A percentile compares a stretch with the other conserved stretches of the same genome.
phyloP scores from a whole-genome alignment of 2,329 filamentous ascomycete species.

The Penicillium expansum region DNA sequence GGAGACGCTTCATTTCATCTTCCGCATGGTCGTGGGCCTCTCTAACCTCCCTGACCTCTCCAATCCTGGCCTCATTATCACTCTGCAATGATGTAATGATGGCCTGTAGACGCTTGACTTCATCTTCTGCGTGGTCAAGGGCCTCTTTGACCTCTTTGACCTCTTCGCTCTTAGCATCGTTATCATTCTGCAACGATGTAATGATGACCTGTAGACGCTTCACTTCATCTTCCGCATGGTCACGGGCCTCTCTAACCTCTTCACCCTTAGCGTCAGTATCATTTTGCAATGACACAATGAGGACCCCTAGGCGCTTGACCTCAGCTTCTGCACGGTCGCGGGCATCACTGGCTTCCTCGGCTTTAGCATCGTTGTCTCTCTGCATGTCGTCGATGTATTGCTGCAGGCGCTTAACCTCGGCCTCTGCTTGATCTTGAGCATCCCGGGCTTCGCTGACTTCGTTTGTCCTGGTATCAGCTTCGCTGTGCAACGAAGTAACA shows the following conservation, averaged over 20 bases:
- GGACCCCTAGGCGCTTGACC: conserved; percentile 13
- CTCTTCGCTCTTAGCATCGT: not conserved
- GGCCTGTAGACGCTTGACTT: not conserved
- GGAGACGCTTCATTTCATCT: conserved; percentile 12
- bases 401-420: conserved; percentile 29
- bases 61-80: not conserved
- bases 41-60: not conserved
- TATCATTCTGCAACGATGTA: not conserved
- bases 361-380: conserved; percentile 25
- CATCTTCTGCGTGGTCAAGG: not conserved
- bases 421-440: conserved; percentile 21
- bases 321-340: conserved; percentile 18
- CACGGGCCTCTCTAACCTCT: conserved; percentile 20
- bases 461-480: conserved; percentile 29
- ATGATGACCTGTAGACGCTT: conserved; percentile 25
- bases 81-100: not conserved
- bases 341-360: conserved; percentile 11
- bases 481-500: conserved; percentile 46
- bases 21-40: conserved; percentile 15
- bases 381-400: conserved; percentile 52
- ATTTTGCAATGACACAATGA: conserved; percentile 16
- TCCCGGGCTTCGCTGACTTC: conserved; percentile 24
- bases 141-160: not conserved
- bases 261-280: conserved; percentile 16
- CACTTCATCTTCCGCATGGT: conserved; percentile 27